A percentile compares a stretch with the other conserved stretches of the same genome.
Evolutionary conservation across 495 filamentous ascomycete species (phyloP).

Genomic region (Wilcoxina mikolae): DNA sequence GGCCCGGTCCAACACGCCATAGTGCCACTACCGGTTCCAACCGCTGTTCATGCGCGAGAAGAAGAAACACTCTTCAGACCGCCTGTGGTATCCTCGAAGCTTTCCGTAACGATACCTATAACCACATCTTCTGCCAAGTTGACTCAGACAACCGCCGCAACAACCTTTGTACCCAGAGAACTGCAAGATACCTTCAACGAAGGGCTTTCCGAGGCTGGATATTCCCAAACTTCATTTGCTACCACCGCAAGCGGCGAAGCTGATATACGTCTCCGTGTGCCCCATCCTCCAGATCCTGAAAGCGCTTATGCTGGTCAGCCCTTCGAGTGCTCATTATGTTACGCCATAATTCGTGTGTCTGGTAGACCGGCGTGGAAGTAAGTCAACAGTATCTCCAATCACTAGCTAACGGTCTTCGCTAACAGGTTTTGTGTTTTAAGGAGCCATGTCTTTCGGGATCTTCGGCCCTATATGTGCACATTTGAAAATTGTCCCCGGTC

Average conservation of each 20-base stretch:
- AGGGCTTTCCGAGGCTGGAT: conserved; percentile 5
- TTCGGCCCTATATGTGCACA: conserved; percentile 20
- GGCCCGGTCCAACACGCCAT: conserved; percentile 20
- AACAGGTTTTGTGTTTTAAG: background rate
- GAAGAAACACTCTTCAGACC: no score
- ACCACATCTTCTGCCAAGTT: conserved; percentile 6
- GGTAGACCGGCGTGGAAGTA: conserved; percentile 14
- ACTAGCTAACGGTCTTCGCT: background rate
- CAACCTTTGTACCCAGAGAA: background rate
- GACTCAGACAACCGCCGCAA: conserved; percentile 12
- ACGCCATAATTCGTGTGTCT: conserved; percentile 5
- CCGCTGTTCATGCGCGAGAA: background rate
- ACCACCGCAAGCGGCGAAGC: background rate
- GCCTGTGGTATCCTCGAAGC: no score
- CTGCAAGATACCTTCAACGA: background rate
- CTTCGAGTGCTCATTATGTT: conserved; percentile 23
- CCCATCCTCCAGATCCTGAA: conserved; percentile 5
- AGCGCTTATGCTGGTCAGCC: conserved; percentile 3
- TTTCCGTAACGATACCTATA: background rate
- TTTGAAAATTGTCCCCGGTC: conserved; percentile 8
- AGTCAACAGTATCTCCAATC: background rate
- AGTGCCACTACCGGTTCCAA: conserved; percentile 7
- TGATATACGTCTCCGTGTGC: background rate
- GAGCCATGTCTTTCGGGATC: conserved; percentile 19
- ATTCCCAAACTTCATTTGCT: conserved; percentile 18